Percentiles rank a stretch among this genome's conserved stretches.
phyloP scores from a whole-genome alignment of 768 basidiomycete genomes.

The Gymnopilus dilepis region DNA sequence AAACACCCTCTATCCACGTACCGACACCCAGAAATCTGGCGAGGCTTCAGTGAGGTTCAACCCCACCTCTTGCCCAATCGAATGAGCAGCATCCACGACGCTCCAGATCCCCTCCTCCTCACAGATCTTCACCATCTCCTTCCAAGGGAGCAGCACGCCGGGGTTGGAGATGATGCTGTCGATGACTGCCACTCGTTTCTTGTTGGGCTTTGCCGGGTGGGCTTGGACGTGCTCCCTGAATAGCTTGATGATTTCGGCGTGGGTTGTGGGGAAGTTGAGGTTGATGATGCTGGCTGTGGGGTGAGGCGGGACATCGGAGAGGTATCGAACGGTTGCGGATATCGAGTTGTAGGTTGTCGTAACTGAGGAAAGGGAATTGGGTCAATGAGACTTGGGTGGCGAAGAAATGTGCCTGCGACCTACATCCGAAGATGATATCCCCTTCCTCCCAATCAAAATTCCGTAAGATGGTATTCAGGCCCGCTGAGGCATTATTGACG shows the following conservation, averaged over 20 bases:
- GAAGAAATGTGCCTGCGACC: slow-evolving; percentile 24
- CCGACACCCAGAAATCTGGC: slow-evolving; percentile 84
- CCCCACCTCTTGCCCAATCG: slow-evolving; percentile 75
- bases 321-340: slow-evolving; percentile 51
- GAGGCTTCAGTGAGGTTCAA: slow-evolving; percentile 59
- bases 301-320: slow-evolving; percentile 59
- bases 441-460: slow-evolving; percentile 72
- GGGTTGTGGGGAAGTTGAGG: slow-evolving; percentile 62
- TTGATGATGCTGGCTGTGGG: slow-evolving; percentile 55
- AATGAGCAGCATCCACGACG: slow-evolving; percentile 84
- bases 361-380: slow-evolving; percentile 25
- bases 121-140: slow-evolving; percentile 70
- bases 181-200: slow-evolving; percentile 64
- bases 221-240: slow-evolving; percentile 49
- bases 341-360: slow-evolving; percentile 60
- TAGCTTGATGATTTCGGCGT: slow-evolving; percentile 53
- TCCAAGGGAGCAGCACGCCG: slow-evolving; percentile 76
- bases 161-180: slow-evolving; percentile 72
- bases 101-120: slow-evolving; percentile 65
- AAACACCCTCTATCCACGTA: slow-evolving; percentile 36
- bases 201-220: slow-evolving; percentile 48
- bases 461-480: slow-evolving; percentile 66
- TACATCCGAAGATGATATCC: slow-evolving; percentile 71
- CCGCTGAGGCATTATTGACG: slow-evolving; percentile 66
- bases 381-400: background rate